Evolutionary conservation across 1,139 yeast genomes (phyloP), one percentile per base, ranked within the genome.

Genomic region (Scheffersomyces quercinus): DNA sequence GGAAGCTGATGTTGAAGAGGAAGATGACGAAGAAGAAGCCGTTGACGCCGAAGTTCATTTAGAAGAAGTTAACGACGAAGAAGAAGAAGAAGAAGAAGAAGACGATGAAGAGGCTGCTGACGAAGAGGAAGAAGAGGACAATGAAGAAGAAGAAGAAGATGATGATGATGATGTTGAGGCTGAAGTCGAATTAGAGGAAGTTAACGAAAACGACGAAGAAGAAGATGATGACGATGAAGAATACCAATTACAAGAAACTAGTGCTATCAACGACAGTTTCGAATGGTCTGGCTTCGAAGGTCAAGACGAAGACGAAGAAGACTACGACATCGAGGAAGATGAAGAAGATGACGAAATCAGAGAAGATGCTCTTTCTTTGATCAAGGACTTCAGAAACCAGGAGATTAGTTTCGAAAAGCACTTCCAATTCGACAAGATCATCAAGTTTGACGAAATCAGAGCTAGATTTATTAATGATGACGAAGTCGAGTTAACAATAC

Each of bases 401-500:
- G 77, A 71, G 58, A 67, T 74, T 48, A 63, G 60, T 45, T 74
- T 74, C 48, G 78, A 73, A 55, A 74, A 74, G 59, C 73, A 69
- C 47, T 73, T 73, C 56, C 68, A 68, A 49, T 74, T 74, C 53
- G 77, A 70, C 46, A 72, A 73, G 57, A 45, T 64, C 37, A 63
- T 74, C 52, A 70, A 69, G 47, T 67, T 62, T 41, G 65, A 68
- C 38, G 63, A 69, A 53, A 72, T 74, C 51, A 63, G 60, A 47
- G 79, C 79, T 24, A 61, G 60, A 45, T 70, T 71, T 50, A 50
- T 67, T 45, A 62, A 62, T 34, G 67, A 68, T 34, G 73, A 67
- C 46, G 79, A 73, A 58, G 68, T 74, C 46, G 77, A 72, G 59
- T 61, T 74, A 49, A 65, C 65, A 42, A 69, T 74, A 49, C 79